These are phyloP conservation scores for Boletellus sp. DNA, from an alignment of 1,284 basidiomycete genomes.

Conservation along the genomic window DNA sequence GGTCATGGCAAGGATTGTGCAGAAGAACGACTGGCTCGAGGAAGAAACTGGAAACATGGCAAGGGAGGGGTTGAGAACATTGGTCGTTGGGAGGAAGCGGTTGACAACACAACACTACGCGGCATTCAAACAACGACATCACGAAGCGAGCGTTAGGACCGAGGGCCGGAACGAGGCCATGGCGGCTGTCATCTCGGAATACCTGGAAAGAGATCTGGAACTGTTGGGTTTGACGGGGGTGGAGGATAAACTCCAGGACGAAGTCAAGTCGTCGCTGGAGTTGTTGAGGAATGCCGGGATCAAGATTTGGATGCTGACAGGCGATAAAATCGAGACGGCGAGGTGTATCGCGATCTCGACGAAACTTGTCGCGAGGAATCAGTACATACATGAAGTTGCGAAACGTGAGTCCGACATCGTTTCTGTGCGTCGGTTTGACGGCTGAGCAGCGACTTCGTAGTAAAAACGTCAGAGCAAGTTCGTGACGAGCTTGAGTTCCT, in stretches of 20 bases:
- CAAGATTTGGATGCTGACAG: constrained; percentile 99
- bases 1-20: constrained; percentile 93
- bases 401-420: constrained; percentile 61
- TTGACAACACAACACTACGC: constrained; percentile 69
- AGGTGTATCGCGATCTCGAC: constrained; percentile 98
- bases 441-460: constrained; percentile 40
- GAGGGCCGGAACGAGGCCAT: constrained; percentile 84
- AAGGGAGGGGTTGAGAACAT: constrained; percentile 89
- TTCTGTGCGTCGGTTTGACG: background rate
- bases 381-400: constrained; percentile 96
- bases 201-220: constrained; percentile 88
- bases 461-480: constrained; percentile 79
- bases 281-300: constrained; percentile 93
- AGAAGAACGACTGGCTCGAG: constrained; percentile 98
- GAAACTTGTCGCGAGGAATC: constrained; percentile 92
- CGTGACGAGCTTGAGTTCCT: constrained; percentile 93
- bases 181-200: constrained; percentile 68
- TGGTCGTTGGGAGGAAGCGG: constrained; percentile 86
- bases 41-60: constrained; percentile 99
- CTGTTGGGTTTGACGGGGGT: constrained; percentile 94
- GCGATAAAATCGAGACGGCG: constrained; percentile 99
- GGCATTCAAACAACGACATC: constrained; percentile 75
- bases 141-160: constrained; percentile 72
- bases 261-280: constrained; percentile 92
- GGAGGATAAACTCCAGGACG: constrained; percentile 97